Conservation (phyloP, 2,329 filamentous ascomycete species). For the Triangularia setosa region DNA sequence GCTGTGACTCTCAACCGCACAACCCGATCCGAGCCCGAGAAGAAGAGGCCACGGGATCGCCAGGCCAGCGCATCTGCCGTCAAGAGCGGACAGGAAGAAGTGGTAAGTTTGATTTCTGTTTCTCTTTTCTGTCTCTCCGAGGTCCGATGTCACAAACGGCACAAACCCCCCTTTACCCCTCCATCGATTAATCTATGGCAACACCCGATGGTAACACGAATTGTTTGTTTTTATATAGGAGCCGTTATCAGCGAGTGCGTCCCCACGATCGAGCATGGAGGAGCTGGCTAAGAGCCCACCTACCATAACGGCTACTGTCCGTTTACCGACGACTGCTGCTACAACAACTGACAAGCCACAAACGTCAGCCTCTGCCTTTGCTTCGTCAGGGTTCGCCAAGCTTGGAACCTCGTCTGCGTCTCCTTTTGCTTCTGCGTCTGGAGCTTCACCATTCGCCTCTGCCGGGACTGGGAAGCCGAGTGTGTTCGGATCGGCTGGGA, state of each 20-base stretch:
- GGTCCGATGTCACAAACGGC: background rate
- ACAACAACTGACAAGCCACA: conserved; percentile 6
- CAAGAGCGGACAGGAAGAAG: conserved; percentile 21
- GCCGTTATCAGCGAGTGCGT: conserved; percentile 19
- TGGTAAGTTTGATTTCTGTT: conserved; percentile 12
- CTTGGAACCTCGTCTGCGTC: conserved; percentile 45
- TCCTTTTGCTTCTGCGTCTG: conserved; percentile 59
- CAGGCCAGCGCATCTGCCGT: conserved; percentile 29
- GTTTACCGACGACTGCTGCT: too few species aligned
- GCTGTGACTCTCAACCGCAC: conserved; percentile 40
- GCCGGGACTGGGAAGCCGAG: conserved; percentile 42
- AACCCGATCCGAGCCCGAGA: conserved; percentile 59
- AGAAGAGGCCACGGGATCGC: conserved; percentile 59
- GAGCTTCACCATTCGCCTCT: conserved; percentile 60
- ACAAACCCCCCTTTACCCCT: background rate
- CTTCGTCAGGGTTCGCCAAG: conserved; percentile 29
- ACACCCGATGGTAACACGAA: conserved; percentile 13
- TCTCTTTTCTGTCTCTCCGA: background rate
- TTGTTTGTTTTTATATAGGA: conserved; percentile 13
- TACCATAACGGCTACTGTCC: conserved; percentile 4
- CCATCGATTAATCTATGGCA: conserved; percentile 4
- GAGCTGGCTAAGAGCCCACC: background rate
- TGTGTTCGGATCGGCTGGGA: conserved; percentile 47
- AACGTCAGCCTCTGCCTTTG: conserved; percentile 62
- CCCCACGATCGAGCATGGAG: conserved; percentile 21